Conservation (phyloP, 306 rosid species). For the Fagus sylvatica region DNA sequence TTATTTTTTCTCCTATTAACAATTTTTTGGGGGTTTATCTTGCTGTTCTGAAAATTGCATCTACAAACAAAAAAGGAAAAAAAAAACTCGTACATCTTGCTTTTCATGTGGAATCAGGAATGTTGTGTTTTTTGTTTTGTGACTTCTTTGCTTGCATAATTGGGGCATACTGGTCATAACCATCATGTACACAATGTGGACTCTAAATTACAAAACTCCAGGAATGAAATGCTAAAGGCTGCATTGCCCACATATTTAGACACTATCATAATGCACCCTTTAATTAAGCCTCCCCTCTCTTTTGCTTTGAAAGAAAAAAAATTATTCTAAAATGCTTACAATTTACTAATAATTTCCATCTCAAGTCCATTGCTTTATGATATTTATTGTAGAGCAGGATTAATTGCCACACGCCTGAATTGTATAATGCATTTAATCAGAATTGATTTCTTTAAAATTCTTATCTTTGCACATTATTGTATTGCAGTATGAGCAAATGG, state of each 20-base stretch:
- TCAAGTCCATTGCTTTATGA: not conserved
- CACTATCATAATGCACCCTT: not conserved
- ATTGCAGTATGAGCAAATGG: conserved; percentile 69
- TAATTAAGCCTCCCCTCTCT: not conserved
- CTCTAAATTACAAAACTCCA: not conserved
- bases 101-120: not conserved
- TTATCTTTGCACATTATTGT: conserved; percentile 19
- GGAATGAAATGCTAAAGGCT: not conserved
- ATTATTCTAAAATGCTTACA: not conserved
- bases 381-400: not conserved
- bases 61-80: not conserved
- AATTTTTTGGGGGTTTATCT: not conserved
- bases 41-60: not conserved
- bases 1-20: not conserved
- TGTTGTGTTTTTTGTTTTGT: not conserved
- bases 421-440: not conserved
- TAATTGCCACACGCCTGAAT: not conserved
- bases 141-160: not conserved
- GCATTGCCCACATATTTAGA: not conserved
- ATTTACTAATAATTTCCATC: not conserved
- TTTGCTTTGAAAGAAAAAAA: not conserved
- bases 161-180: not conserved
- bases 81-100: not conserved
- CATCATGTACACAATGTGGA: not conserved
- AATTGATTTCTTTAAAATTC: not conserved